Evolutionary conservation across 306 rosid species (phyloP), one percentile per base, ranked within the genome.

Genomic region (Castanospermum australe): DNA sequence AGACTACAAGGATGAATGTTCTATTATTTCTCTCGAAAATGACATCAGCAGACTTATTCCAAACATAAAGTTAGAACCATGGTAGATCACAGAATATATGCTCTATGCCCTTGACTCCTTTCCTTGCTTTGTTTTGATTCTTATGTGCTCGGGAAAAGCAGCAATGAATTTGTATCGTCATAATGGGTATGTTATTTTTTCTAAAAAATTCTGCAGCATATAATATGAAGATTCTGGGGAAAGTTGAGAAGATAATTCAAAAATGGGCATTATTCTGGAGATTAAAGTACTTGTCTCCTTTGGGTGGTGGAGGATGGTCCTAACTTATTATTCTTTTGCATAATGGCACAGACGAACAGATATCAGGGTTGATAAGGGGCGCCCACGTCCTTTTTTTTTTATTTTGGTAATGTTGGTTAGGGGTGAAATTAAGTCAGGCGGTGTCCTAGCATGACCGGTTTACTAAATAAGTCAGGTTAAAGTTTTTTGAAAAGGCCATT

Each of bases 231-330:
- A 83, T 70, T 60, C 78, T 65, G 54, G 5, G 47, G 65, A 57
- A 59, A 60, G 73, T 42, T 24, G 36, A 11, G 17, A 67, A 71
- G 75, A 79, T 35, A 74, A 66, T 72, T 69, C 13, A 54, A 28
- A 39, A 32, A 56, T 10, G 70, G 30, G 78, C 51, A 81, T 41
- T 73, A 41, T 63, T 82, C 72, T 25, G 20, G 79, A 59, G 65
- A 41, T 52, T 64, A 65, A 71, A 82, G 56, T 59, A 35, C 11
- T 62, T 81, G 65, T 45, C 20, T 22, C 55, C 38, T 61, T 63
- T 62, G 25, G 12, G 80, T 73, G 84, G 83, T 74, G 83, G 69
- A 70, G 72, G 78, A 77, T 55, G 38, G 38, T 67, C 60, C 67
- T 21, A 6, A 66, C 33, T 38, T 72, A 65, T 62, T 70, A 71